Conservation (phyloP, 805 yeast species). For the Yamadazyma phyllophila region DNA sequence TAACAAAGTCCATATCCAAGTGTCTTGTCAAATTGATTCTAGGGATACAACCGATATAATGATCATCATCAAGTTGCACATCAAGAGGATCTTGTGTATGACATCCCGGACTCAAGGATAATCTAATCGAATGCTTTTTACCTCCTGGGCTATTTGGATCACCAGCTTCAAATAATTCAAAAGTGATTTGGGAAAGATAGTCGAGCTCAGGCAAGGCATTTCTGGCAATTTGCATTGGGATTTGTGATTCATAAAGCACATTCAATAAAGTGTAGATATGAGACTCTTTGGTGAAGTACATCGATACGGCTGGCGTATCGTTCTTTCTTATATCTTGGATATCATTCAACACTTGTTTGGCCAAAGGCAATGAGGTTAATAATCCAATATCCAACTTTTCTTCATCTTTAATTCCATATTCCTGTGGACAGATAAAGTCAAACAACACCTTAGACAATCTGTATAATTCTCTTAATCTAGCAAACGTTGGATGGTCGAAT, state of each 20-base stretch:
- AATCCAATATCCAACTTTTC: slow-evolving; percentile 96
- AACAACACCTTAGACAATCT: slow-evolving; percentile 87
- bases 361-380: slow-evolving; percentile 88
- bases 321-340: slow-evolving; percentile 74
- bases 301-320: slow-evolving; percentile 78
- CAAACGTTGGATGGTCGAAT: slow-evolving; percentile 78
- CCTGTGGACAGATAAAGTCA: slow-evolving; percentile 98
- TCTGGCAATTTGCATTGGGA: slow-evolving; percentile 93
- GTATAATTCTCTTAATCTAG: slow-evolving; percentile 82
- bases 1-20: slow-evolving; percentile 85
- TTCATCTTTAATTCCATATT: slow-evolving; percentile 92
- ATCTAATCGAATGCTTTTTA: slow-evolving; percentile 83
- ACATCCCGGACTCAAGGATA: slow-evolving; percentile 96
- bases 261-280: slow-evolving; percentile 93
- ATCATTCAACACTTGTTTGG: slow-evolving; percentile 80
- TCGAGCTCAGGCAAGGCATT: slow-evolving; percentile 96
- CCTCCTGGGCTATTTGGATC: slow-evolving; percentile 59
- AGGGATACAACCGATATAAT: slow-evolving; percentile 94
- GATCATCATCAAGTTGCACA: slow-evolving; percentile 93
- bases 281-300: slow-evolving; percentile 94
- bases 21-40: slow-evolving; percentile 87
- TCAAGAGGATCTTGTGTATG: slow-evolving; percentile 97
- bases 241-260: slow-evolving; percentile 84
- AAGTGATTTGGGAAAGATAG: slow-evolving; percentile 88
- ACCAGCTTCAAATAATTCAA: slow-evolving; percentile 84